phyloP scores from a whole-genome alignment of 2,329 filamentous ascomycete species.

The Graphilbum fragrans region DNA sequence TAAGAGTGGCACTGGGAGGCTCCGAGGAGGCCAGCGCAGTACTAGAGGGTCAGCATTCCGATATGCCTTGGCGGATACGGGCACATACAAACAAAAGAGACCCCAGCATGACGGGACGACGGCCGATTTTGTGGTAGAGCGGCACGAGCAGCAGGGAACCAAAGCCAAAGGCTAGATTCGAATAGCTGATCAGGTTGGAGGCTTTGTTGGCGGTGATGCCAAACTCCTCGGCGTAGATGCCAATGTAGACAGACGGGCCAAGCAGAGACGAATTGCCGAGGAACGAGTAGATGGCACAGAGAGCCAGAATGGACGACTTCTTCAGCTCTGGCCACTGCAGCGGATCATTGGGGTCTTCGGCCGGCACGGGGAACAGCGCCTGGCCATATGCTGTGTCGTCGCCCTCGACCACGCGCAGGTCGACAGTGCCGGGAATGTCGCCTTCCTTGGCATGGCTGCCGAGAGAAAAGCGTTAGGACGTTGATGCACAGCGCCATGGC shows the following conservation, averaged over 20 bases:
- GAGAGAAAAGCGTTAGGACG: conserved; percentile 8
- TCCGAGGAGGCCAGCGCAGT: conserved; percentile 26
- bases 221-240: conserved; percentile 39
- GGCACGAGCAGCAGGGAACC: conserved; percentile 44
- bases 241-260: conserved; percentile 46
- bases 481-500: conserved; percentile 3
- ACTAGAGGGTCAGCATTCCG: conserved; percentile 18
- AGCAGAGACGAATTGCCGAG: conserved; percentile 43
- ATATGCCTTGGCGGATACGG: no score
- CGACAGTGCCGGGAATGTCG: conserved; percentile 15
- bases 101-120: conserved; percentile 28
- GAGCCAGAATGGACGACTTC: conserved; percentile 42
- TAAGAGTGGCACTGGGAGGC: conserved; percentile 23
- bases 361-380: conserved; percentile 47
- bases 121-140: conserved; percentile 37
- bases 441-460: conserved; percentile 15
- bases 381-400: conserved; percentile 48
- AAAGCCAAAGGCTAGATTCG: conserved; percentile 48
- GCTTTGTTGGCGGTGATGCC: conserved; percentile 35
- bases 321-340: conserved; percentile 44
- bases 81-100: conserved; percentile 23
- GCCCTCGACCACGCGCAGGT: conserved; percentile 30
- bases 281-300: conserved; percentile 44
- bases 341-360: conserved; percentile 49
- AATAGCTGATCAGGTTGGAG: conserved; percentile 45